phyloP scores from a whole-genome alignment of 192 early-diverging fungal species.

The Coemansia sp. region DNA sequence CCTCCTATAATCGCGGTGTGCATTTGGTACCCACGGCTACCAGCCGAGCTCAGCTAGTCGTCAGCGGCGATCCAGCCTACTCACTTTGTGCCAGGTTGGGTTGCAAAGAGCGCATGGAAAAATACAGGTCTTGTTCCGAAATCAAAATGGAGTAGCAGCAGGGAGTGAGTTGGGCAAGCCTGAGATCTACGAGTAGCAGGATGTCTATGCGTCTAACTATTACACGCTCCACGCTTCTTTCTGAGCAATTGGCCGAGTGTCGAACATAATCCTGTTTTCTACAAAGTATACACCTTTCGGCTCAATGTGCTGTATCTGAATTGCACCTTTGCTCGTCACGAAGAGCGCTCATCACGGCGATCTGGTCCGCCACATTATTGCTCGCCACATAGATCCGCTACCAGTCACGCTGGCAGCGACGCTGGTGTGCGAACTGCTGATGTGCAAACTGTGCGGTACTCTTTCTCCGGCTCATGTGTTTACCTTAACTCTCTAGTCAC shows the following conservation, averaged over 20 bases:
- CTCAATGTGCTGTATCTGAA: conserved; percentile 1
- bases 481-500: background rate
- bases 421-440: background rate
- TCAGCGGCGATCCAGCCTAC: background rate
- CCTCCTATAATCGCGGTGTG: background rate
- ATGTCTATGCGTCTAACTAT: background rate
- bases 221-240: background rate
- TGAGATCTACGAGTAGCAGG: background rate
- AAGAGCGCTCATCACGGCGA: background rate
- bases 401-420: background rate
- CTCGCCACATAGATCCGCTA: background rate
- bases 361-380: background rate
- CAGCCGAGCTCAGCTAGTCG: background rate
- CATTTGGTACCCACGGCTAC: background rate
- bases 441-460: background rate
- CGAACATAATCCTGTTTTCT: background rate
- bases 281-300: background rate
- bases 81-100: background rate
- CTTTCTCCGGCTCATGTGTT: background rate
- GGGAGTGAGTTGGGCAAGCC: background rate
- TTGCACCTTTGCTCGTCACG: conserved; percentile 6
- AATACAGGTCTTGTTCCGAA: conserved; percentile 5
- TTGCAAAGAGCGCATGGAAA: background rate
- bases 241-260: background rate
- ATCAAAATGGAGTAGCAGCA: background rate